Evolutionary conservation across 768 basidiomycete genomes (phyloP).

Genomic region (Pisolithus albus): DNA sequence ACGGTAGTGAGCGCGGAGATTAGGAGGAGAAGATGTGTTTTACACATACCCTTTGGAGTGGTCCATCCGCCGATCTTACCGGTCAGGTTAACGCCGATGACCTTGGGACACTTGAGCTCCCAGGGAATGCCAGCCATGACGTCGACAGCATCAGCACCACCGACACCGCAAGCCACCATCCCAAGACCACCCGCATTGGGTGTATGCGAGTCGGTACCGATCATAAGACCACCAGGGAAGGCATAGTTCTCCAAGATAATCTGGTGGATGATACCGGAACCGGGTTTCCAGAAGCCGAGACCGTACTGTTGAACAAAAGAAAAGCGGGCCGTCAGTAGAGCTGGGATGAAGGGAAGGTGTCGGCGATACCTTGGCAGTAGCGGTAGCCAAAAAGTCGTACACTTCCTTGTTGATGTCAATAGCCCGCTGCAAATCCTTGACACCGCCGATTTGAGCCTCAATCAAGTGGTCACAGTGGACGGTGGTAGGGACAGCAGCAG

Average conservation of each 20-base stretch:
- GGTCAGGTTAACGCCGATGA: slow-evolving; percentile 94
- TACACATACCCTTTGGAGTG: slow-evolving; percentile 76
- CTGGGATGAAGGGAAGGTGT: slow-evolving; percentile 6
- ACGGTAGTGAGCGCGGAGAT: slow-evolving; percentile 5
- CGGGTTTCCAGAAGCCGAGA: slow-evolving; percentile 99
- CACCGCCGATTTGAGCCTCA: slow-evolving; percentile 92
- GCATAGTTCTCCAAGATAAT: slow-evolving; percentile 99
- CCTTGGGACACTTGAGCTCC: slow-evolving; percentile 99
- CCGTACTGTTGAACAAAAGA: slow-evolving; percentile 57
- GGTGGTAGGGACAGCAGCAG: slow-evolving; percentile 94
- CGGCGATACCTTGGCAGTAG: slow-evolving; percentile 71
- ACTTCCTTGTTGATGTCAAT: slow-evolving; percentile 96
- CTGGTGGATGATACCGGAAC: slow-evolving; percentile 98
- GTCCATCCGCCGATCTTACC: slow-evolving; percentile 98
- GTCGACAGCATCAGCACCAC: slow-evolving; percentile 98
- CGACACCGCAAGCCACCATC: slow-evolving; percentile 99
- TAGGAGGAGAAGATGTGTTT: not conserved
- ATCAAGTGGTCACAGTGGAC: slow-evolving; percentile 99
- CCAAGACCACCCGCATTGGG: slow-evolving; percentile 99
- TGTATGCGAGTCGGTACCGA: slow-evolving; percentile 98
- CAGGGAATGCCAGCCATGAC: slow-evolving; percentile 98
- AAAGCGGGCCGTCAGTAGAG: not conserved
- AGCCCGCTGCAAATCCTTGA: slow-evolving; percentile 88
- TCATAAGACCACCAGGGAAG: slow-evolving; percentile 99
- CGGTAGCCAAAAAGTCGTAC: slow-evolving; percentile 97